Conservation (phyloP, 192 early-diverging fungal species). For the Rhizophagus clarus region DNA sequence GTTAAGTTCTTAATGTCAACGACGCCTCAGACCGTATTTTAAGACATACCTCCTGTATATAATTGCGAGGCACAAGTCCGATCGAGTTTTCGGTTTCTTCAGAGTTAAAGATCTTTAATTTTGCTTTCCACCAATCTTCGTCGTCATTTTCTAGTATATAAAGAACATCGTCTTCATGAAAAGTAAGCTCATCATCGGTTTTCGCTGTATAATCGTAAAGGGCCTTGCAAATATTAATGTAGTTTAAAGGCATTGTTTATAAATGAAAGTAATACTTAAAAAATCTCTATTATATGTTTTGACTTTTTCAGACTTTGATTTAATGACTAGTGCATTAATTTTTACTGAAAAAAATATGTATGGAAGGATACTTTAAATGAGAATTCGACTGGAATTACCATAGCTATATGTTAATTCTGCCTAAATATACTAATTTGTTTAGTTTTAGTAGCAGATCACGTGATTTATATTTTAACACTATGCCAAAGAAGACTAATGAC, state of each 20-base stretch:
- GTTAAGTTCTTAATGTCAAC: background rate
- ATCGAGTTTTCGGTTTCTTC: slow-evolving; percentile 45
- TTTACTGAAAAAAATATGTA: too few relatives aligned
- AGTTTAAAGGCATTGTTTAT: slow-evolving; percentile 47
- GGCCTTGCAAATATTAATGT: slow-evolving; percentile 67
- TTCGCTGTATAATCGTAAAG: slow-evolving; percentile 89
- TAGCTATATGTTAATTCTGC: too few relatives aligned
- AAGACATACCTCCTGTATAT: slow-evolving; percentile 66
- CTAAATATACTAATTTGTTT: too few relatives aligned
- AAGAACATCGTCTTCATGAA: slow-evolving; percentile 86
- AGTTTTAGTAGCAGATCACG: too few relatives aligned
- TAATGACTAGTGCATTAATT: too few relatives aligned
- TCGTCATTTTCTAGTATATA: slow-evolving; percentile 87
- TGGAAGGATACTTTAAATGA: too few relatives aligned
- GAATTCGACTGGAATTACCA: too few relatives aligned
- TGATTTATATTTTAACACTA: too few relatives aligned
- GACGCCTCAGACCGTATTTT: background rate
- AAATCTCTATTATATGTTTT: too few relatives aligned
- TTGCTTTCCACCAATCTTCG: slow-evolving; percentile 89
- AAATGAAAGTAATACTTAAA: background rate
- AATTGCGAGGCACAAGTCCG: slow-evolving; percentile 88
- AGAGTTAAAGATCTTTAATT: slow-evolving; percentile 58
- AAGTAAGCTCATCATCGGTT: slow-evolving; percentile 81
- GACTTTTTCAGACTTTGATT: too few relatives aligned
- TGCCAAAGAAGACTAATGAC: too few relatives aligned